Conservation (phyloP, 768 basidiomycete species). For the Candolleomyces aberdarensis region DNA sequence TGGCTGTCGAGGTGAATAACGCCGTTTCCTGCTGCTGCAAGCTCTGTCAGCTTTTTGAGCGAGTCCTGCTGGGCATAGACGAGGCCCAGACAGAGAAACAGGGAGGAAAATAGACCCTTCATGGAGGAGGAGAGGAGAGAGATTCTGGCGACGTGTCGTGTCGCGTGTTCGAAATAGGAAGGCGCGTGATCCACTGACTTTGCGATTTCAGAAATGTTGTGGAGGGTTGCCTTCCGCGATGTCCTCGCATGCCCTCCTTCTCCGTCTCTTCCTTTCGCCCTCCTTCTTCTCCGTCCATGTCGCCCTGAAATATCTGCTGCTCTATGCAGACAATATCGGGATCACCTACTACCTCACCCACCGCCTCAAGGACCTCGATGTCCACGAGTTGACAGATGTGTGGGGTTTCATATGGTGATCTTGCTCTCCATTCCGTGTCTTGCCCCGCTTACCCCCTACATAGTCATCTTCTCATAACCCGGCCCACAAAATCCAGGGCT, state of each 20-base stretch:
- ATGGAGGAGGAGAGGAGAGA: slow-evolving; percentile 16
- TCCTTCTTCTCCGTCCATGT: slow-evolving; percentile 94
- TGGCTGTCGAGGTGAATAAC: slow-evolving; percentile 76
- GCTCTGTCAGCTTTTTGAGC: slow-evolving; percentile 59
- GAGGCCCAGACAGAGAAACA: slow-evolving; percentile 27
- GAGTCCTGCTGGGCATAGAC: slow-evolving; percentile 24
- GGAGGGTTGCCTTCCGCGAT: slow-evolving; percentile 22
- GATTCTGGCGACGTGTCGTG: slow-evolving; percentile 30
- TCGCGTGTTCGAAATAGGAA: slow-evolving; percentile 6
- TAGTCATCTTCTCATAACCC: slow-evolving; percentile 93
- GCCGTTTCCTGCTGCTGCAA: slow-evolving; percentile 73
- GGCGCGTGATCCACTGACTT: slow-evolving; percentile 15
- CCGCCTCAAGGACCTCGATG: slow-evolving; percentile 65
- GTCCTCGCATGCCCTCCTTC: slow-evolving; percentile 80
- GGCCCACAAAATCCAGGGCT: slow-evolving; percentile 87
- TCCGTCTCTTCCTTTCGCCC: slow-evolving; percentile 89
- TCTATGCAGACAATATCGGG: slow-evolving; percentile 84
- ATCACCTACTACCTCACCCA: slow-evolving; percentile 88
- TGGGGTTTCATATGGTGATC: slow-evolving; percentile 88
- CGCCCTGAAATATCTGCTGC: slow-evolving; percentile 81
- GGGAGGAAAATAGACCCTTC: slow-evolving; percentile 26
- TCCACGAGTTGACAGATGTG: slow-evolving; percentile 72
- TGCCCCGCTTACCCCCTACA: slow-evolving; percentile 11
- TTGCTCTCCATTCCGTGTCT: slow-evolving; percentile 8
- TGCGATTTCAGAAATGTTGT: neutral